Percentiles rank a stretch among this genome's conserved stretches.
These are phyloP conservation scores for Pythium aristosporum DNA, from an alignment of 352 stramenopile genomes.

Conservation along the genomic window DNA sequence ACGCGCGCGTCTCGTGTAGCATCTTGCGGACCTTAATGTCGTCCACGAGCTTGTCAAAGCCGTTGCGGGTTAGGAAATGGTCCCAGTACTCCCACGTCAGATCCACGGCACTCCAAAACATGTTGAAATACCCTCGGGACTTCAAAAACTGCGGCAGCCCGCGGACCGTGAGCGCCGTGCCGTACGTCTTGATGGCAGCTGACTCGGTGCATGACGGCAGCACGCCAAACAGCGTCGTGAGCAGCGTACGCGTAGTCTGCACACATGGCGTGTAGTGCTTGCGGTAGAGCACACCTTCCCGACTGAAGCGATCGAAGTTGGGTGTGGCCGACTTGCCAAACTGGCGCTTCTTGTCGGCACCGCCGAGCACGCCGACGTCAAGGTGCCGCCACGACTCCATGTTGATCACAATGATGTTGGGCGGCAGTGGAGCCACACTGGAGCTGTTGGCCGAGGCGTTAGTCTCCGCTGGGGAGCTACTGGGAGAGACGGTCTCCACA, in stretches of 20 bases:
- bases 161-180: constrained; percentile 46
- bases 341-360: constrained; percentile 37
- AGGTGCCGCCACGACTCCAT: constrained; percentile 71
- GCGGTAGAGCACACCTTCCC: constrained; percentile 55
- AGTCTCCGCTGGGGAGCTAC: not conserved
- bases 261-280: constrained; percentile 76
- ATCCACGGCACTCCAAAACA: constrained; percentile 71
- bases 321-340: constrained; percentile 54
- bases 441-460: not conserved
- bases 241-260: constrained; percentile 59
- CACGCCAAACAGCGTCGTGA: constrained; percentile 76
- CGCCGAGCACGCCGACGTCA: constrained; percentile 68
- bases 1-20: constrained; percentile 52
- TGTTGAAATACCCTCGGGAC: constrained; percentile 60
- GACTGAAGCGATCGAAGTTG: constrained; percentile 54
- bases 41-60: constrained; percentile 71
- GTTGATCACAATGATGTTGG: constrained; percentile 75
- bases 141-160: constrained; percentile 70
- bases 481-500: not conserved
- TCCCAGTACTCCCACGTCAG: constrained; percentile 71
- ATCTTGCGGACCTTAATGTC: constrained; percentile 65
- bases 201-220: constrained; percentile 68
- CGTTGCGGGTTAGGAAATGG: constrained; percentile 58
- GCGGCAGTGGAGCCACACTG: constrained; percentile 3
- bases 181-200: constrained; percentile 57